These are phyloP conservation scores for Cystofilobasidium ferigula DNA, from an alignment of 768 basidiomycete species.

Conservation along the genomic window DNA sequence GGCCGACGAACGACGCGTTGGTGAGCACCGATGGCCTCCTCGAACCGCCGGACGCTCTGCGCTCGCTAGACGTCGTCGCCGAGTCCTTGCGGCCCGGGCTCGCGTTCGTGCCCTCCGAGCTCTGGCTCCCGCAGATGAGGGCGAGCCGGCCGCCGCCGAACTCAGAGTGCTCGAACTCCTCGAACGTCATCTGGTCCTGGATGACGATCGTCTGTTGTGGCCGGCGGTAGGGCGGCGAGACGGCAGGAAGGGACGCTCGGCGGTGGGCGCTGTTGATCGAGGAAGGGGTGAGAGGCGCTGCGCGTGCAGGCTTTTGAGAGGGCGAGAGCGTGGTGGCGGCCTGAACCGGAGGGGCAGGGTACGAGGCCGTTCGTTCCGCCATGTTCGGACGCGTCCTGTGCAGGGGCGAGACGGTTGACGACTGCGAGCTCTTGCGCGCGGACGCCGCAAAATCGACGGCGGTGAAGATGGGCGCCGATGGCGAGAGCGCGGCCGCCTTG, in stretches of 20 bases:
- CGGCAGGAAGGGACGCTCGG: too few relatives aligned
- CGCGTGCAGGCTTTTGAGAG: too few relatives aligned
- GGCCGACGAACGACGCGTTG: background rate
- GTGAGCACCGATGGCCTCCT: background rate
- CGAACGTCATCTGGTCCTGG: constrained; percentile 16
- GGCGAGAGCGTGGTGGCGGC: too few relatives aligned
- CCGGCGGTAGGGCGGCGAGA: too few relatives aligned
- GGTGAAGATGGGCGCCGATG: too few relatives aligned
- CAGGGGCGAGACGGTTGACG: background rate
- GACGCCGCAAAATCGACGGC: background rate
- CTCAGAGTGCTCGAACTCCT: constrained; percentile 13
- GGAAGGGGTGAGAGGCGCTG: too few relatives aligned
- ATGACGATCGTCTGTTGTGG: background rate
- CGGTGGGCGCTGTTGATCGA: too few relatives aligned
- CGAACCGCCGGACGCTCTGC: background rate
- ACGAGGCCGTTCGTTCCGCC: too few relatives aligned
- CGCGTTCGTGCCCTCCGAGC: background rate
- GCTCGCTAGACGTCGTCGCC: background rate
- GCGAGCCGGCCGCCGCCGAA: background rate
- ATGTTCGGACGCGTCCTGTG: background rate
- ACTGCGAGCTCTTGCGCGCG: background rate
- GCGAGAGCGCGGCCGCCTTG: too few relatives aligned
- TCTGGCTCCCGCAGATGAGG: background rate
- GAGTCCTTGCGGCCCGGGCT: background rate
- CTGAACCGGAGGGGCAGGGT: too few relatives aligned